phyloP scores from a whole-genome alignment of 768 basidiomycete genomes.

The Boletus bicolor region DNA sequence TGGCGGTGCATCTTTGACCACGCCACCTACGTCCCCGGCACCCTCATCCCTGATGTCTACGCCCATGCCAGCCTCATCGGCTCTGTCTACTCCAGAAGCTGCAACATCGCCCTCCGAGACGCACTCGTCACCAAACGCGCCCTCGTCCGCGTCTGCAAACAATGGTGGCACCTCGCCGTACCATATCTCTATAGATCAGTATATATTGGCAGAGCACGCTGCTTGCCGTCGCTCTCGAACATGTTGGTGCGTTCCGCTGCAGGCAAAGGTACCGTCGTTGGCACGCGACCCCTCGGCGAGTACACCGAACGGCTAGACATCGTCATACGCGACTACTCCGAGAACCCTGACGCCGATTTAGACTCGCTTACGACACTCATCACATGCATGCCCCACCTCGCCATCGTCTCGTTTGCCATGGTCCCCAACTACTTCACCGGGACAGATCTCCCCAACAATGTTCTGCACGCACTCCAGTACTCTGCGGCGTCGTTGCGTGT shows the following conservation, averaged over 20 bases:
- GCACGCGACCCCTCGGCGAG: slow-evolving; percentile 17
- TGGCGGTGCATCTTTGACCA: slow-evolving; percentile 25
- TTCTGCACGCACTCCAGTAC: slow-evolving; percentile 17
- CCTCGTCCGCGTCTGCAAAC: slow-evolving; percentile 30
- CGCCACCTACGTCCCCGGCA: slow-evolving; percentile 19
- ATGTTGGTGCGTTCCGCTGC: slow-evolving; percentile 10
- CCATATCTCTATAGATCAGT: slow-evolving; percentile 25
- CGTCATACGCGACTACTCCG: slow-evolving; percentile 16
- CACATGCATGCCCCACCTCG: slow-evolving; percentile 15
- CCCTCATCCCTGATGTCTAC: slow-evolving; percentile 25
- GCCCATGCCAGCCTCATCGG: slow-evolving; percentile 12
- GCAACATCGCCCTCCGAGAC: slow-evolving; percentile 6
- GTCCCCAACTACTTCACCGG: background rate
- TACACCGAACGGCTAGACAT: slow-evolving; percentile 27
- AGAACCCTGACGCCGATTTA: background rate
- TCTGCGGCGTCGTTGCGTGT: slow-evolving; percentile 19
- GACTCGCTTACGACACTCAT: slow-evolving; percentile 12
- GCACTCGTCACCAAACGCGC: slow-evolving; percentile 26
- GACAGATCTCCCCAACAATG: background rate
- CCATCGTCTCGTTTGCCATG: slow-evolving; percentile 20
- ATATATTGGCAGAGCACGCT: slow-evolving; percentile 18
- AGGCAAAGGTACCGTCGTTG: slow-evolving; percentile 9
- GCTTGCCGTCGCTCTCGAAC: slow-evolving; percentile 17
- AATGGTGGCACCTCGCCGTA: slow-evolving; percentile 27
- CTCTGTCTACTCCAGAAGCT: background rate